Evolutionary conservation across 345 rosid genomes (phyloP).

Genomic region (Eucalyptus virginea): DNA sequence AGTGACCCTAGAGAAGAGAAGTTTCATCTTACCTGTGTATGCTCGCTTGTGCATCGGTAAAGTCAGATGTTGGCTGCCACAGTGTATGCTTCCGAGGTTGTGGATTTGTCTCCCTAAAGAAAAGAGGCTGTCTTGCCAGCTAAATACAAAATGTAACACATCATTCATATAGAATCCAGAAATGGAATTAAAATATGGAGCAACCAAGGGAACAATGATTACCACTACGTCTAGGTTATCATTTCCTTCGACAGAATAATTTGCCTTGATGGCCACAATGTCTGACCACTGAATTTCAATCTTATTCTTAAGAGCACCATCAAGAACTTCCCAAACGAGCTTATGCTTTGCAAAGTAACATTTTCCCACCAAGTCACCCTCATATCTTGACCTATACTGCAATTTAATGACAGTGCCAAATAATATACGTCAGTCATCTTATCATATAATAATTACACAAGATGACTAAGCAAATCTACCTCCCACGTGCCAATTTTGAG

Average conservation of each 20-base stretch:
- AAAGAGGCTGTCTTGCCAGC: conserved; percentile 72
- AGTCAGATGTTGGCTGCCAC: conserved; percentile 73
- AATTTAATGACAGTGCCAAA: not conserved
- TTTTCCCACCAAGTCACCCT: conserved; percentile 70
- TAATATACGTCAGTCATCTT: not conserved
- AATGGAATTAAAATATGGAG: not conserved
- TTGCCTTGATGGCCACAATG: conserved; percentile 51
- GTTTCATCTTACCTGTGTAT: conserved; percentile 27
- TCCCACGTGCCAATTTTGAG: conserved; percentile 67
- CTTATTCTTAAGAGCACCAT: conserved; percentile 69
- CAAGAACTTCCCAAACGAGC: conserved; percentile 79
- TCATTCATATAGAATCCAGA: not conserved
- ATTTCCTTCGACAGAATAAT: conserved; percentile 24
- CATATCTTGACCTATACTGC: conserved; percentile 57
- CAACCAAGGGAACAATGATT: not conserved
- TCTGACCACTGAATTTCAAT: conserved; percentile 82
- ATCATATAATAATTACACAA: not conserved
- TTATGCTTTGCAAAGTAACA: conserved; percentile 75
- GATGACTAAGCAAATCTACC: conserved; percentile 15
- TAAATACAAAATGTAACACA: conserved; percentile 3
- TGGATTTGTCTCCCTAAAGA: conserved; percentile 70
- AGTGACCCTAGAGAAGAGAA: not conserved
- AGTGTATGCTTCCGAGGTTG: conserved; percentile 70
- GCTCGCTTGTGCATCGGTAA: conserved; percentile 64
- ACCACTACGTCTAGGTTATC: conserved; percentile 60